Conservation (phyloP, 2,329 filamentous ascomycete genomes). For the Talaromyces marneffei region DNA sequence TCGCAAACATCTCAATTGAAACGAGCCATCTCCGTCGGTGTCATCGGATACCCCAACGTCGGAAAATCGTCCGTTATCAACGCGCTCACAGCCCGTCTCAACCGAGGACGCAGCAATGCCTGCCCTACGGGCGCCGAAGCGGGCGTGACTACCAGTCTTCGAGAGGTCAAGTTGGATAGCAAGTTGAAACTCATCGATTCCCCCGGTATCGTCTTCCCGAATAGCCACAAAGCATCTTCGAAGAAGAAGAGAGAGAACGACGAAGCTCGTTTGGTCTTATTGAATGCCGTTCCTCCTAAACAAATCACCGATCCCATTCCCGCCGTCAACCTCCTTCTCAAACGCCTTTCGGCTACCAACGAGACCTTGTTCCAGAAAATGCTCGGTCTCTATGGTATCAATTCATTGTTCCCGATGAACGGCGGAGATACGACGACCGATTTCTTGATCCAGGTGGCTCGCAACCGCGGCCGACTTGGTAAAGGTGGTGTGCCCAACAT, state of each 20-base stretch:
- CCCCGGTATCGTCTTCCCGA: constrained; percentile 89
- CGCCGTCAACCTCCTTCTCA: constrained; percentile 77
- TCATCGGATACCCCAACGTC: constrained; percentile 93
- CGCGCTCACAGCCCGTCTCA: constrained; percentile 72
- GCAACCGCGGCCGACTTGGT: constrained; percentile 83
- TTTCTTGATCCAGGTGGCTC: constrained; percentile 89
- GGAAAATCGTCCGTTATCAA: constrained; percentile 97
- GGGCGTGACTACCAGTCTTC: constrained; percentile 81
- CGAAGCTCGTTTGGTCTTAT: constrained; percentile 71
- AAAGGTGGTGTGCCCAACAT: constrained; percentile 88
- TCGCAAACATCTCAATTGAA: constrained; percentile 72
- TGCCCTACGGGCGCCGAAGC: constrained; percentile 89
- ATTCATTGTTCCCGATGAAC: constrained; percentile 61
- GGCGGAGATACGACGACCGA: constrained; percentile 76
- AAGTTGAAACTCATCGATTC: constrained; percentile 92
- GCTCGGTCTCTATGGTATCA: constrained; percentile 75
- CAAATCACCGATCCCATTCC: constrained; percentile 90
- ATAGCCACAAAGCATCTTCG: constrained; percentile 49
- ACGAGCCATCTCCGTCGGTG: constrained; percentile 81
- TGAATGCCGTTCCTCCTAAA: constrained; percentile 89
- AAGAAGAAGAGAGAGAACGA: constrained; percentile 61
- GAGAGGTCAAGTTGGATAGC: constrained; percentile 88
- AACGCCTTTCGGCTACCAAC: constrained; percentile 66
- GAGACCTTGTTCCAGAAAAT: constrained; percentile 68
- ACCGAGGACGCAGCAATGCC: constrained; percentile 56